Base-by-base conservation (phyloP, 2,329 filamentous ascomycete species). In the Fusarium luffae region DNA sequence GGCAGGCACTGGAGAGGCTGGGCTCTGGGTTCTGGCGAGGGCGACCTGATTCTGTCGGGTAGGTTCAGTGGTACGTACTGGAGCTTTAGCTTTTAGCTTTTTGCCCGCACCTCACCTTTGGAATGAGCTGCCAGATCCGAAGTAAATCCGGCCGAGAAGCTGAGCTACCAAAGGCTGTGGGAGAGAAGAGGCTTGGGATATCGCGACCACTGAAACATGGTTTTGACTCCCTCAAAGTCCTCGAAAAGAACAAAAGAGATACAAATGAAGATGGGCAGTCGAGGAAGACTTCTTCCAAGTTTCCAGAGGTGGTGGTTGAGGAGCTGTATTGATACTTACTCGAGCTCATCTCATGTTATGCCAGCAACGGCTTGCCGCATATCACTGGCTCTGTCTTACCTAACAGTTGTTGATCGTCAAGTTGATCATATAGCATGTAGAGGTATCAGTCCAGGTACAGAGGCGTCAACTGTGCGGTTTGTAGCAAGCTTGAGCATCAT, bases 81-180 rank as follows among this genome's bases (percentile, higher is more conserved):
- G 61, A 37, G 34, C 34, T 37, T 37, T 71, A 67, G 57, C 52
- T 56, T 55, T 37, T 52, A 19, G 49, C 34, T 28, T 67, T 52
- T 54, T 41, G 54, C 54, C 27, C 49, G 27, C 58, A 60, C 23
- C 25, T 25, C 23, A 40, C 27, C 32, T 46, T 63, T 71, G 54
- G 62, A 37, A 70, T 61, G 61, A 60, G 66, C 47, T 59, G 54
- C 37, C 40, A 27, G 48, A 50, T 57, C 74, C 74, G 74, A 75
- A 66, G 72, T 75, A 74, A 60, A 70, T 51, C 74, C 74, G 74
- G 62, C 49, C 41, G 43, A 68, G 58, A 66, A 63, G 71, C 59
- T 69, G 69, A 63, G 59, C 59, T 52, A 71, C 62, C 64, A 71
- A 60, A 72, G 61, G 69, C 51, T 64, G 71, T 60, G 59, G 47